Evolutionary conservation across 768 basidiomycete species (phyloP).

Genomic region (Mycena leptocephala): DNA sequence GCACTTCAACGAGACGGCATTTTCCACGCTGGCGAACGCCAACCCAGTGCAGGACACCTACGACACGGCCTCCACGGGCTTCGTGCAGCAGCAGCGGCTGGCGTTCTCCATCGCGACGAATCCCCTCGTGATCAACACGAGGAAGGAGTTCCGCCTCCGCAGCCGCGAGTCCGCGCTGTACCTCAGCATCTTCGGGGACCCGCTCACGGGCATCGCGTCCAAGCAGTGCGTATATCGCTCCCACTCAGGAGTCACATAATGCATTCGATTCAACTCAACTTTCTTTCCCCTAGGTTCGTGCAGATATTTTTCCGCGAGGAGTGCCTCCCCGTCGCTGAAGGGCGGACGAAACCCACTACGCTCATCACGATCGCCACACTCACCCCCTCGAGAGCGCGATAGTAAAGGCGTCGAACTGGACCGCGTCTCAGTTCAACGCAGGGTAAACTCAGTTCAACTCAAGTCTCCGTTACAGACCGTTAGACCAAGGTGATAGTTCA

Average conservation of each 20-base stretch:
- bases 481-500: too few species aligned
- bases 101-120: conserved; percentile 1
- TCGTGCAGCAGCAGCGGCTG: background rate
- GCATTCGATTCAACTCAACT: background rate
- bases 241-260: background rate
- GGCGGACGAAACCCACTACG: background rate
- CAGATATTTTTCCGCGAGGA: background rate
- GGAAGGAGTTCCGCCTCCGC: background rate
- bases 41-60: background rate
- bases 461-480: too few species aligned
- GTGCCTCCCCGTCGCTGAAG: background rate
- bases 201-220: background rate
- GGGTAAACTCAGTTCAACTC: too few species aligned
- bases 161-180: conserved; percentile 1
- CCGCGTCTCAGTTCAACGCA: too few species aligned
- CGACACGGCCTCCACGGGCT: background rate
- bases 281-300: too few species aligned
- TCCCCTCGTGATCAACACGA: background rate
- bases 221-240: background rate
- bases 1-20: conserved; percentile 11
- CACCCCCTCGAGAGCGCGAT: too few species aligned
- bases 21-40: background rate
- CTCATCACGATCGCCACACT: background rate
- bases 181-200: conserved; percentile 1
- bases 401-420: too few species aligned